Conservation (phyloP, 169 alveolate species). For the Plasmodium gonderi region DNA sequence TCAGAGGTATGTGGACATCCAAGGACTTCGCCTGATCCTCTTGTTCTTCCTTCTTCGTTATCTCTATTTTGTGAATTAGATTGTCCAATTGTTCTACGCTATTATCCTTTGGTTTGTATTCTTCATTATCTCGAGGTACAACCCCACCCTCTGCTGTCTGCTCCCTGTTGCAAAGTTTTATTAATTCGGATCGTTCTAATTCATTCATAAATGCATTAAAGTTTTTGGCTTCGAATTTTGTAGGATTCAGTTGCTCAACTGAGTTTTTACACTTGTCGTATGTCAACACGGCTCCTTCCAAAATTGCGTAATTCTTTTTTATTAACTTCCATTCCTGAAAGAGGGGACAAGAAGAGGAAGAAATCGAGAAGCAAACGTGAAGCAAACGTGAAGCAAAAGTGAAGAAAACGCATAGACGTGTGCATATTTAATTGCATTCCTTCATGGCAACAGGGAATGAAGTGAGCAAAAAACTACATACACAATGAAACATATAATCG, state of each 20-base stretch:
- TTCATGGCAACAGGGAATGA: too few relatives aligned
- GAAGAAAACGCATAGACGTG: not conserved
- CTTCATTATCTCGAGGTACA: not conserved
- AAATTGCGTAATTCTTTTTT: slow-evolving; percentile 63
- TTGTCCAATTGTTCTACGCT: slow-evolving; percentile 5
- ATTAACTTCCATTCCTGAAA: slow-evolving; percentile 58
- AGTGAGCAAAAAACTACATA: not conserved
- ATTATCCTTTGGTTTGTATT: not conserved
- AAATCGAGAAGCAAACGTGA: not conserved
- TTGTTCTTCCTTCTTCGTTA: not conserved
- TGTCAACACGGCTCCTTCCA: slow-evolving; percentile 65
- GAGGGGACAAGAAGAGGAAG: not conserved
- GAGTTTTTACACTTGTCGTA: slow-evolving; percentile 60
- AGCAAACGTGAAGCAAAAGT: too few relatives aligned
- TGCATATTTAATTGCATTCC: not conserved
- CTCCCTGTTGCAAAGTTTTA: slow-evolving; percentile 18
- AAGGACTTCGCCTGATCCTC: slow-evolving; percentile 1
- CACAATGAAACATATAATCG: too few relatives aligned
- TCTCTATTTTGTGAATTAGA: not conserved
- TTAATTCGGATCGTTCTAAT: slow-evolving; percentile 48
- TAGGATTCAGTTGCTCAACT: slow-evolving; percentile 62
- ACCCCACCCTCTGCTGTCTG: not conserved
- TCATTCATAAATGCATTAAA: slow-evolving; percentile 63
- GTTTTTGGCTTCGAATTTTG: slow-evolving; percentile 34
- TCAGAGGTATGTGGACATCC: slow-evolving; percentile 67